Base-by-base conservation (phyloP, 2,329 filamentous ascomycete genomes). In the Neurospora sp. region DNA sequence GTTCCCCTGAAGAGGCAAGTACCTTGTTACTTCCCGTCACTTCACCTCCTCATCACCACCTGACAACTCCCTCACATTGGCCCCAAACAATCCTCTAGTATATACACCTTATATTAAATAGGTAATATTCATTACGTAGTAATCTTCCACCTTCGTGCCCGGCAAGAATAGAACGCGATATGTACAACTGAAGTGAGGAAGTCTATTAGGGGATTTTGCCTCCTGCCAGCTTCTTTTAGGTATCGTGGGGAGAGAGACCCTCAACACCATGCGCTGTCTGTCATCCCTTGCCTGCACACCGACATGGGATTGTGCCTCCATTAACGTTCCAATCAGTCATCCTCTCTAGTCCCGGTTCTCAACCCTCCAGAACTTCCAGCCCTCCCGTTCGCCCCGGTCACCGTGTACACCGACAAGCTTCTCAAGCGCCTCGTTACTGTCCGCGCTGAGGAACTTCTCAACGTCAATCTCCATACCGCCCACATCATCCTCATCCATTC, bases 401-500 rank as follows among this genome's bases (percentile, higher is more conserved):
- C 89, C 89, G 69, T 87, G 86, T 1, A 97, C 93, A 17, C 95
- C 94, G 0, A 97, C 95, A 52, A 99, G 82, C 75, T 86, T 86
- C 80, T 98, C 95, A 23, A 99, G 91, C 0, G 92, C 96, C 69
- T 94, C 91, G 43, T 90, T 91, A 0, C 92, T 94, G 68, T 93
- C 87, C 0, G 93, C 96, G 70, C 90, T 92, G 69, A 98, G 84
- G 78, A 99, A 89, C 71, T 84, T 85, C 71, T 97, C 93, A 76
- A 95, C 86, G 76, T 97, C 92, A 76, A 99, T 98, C 81, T 97
- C 94, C 82, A 96, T 93, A 33, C 93, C 93, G 40, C 93, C 93
- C 73, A 93, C 88, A 0, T 87, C 84, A 74, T 93, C 91, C 76
- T 93, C 90, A 43, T 91, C 89, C n/a, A 87, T 88, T 6, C 91